Base-by-base conservation (phyloP, 345 rosid species). In the Gossypium raimondii region DNA sequence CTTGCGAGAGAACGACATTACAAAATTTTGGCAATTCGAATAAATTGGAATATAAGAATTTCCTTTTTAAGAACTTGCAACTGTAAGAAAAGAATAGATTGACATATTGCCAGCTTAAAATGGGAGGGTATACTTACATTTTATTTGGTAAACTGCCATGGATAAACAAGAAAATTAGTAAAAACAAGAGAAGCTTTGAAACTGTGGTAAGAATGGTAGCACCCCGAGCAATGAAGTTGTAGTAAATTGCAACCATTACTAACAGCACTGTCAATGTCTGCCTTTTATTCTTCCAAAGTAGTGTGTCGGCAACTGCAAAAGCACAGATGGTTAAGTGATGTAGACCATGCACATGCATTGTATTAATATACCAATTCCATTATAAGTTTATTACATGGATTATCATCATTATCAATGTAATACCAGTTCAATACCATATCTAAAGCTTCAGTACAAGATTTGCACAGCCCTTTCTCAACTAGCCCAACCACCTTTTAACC, bases 281-380 rank as follows among this genome's bases (percentile, higher is more conserved):
- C 88, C 82, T 89, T 73, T 81, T 86, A 76, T 93, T 91, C 90
- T 85, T 93, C 99, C 96, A 95, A 29, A 93, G 96, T 73, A 95
- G 85, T 14, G 84, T 87, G 77, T 90, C 90, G 60, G 98, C 97
- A 87, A 90, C 99, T 95, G 95, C 83, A 86, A 82, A 78, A 70
- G 74, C 57, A 71, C 13, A 16, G n/a, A 74, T 27, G 61, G 64
- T 51, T 59, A 67, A 67, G 25, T 22, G 67, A 73, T 25, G 17
- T 29, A 43, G 38, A 12, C 7, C 50, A 60, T n/a, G 70, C 58
- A 27, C 18, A 56, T 62, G 13, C 11, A 48, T 38, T 27, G 53
- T 24, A 59, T 43, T 70, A 68, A 41, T 38, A 27, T 59, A 34
- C 43, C 55, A 56, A 44, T 67, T 27, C 22, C 58, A 50, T 44